Base-by-base conservation (phyloP, 2,329 filamentous ascomycete species). In the Helicocarpus griseus region DNA sequence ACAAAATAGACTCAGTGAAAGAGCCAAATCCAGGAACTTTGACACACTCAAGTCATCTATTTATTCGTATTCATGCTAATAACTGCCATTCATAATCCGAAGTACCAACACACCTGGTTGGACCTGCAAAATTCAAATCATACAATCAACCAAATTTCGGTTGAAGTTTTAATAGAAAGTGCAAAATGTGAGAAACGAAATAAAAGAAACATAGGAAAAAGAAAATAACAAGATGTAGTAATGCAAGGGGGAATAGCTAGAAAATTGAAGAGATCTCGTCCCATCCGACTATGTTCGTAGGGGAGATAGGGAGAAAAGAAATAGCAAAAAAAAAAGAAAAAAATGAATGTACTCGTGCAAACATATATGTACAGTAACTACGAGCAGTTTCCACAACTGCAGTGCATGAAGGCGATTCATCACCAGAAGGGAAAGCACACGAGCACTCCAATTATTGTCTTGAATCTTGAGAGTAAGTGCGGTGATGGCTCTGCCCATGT, bases 401-500 rank as follows among this genome's bases (percentile, higher is more conserved):
- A 31, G 9, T 36, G n/a, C 13, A 48, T 26, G 17, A 48, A 48
- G 4, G 24, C 1, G 11, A 3, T 11, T 1, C 19, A 33, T 14
- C n/a, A 8, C 13, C 19, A 31, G 1, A 45, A 5, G 6, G 17
- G 14, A 2, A 17, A 31, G 17, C n/a, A 31, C 19, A 6, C 8
- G n/a, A 26, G n/a, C 31, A 21, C 28, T 24, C 11, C 28, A 22
- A 22, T 41, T 24, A 53, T 47, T 41, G 36, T 41, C 52, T 49
- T 13, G 49, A 45, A 19, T 54, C 53, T 43, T 52, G 46, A 4
- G 49, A 43, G 21, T 55, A 51, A 14, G 41, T 46, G 36, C 44
- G 41, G 39, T 49, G 49, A 49, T 55, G 49, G 2, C 33, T 24
- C 21, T 22, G 51, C n/a, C 51, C 51, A 52, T 35, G 48, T 51